Evolutionary conservation across 1,284 basidiomycete species (phyloP).

Genomic region (Fomes fomentarius): DNA sequence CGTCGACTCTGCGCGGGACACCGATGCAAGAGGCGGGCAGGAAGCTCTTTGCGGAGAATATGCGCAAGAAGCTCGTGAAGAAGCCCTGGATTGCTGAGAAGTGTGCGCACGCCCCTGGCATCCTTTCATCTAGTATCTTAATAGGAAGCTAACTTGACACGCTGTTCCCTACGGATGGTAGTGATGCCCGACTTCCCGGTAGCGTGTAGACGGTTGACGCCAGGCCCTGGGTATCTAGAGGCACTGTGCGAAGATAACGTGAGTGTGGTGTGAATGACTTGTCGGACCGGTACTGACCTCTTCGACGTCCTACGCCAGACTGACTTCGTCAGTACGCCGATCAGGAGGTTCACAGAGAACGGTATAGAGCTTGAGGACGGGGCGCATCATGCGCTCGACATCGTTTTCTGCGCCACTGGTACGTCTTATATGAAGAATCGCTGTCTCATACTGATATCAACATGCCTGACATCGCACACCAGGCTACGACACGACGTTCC

Average conservation of each 20-base stretch:
- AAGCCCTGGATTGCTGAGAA: constrained; percentile 64
- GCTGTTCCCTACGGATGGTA: constrained; percentile 23
- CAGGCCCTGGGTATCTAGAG: constrained; percentile 68
- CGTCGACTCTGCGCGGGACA: constrained; percentile 46
- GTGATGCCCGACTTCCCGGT: constrained; percentile 64
- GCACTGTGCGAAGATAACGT: constrained; percentile 65
- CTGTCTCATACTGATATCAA: no score
- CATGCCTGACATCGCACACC: no score
- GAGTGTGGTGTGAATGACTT: constrained; percentile 8
- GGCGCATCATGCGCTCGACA: constrained; percentile 54
- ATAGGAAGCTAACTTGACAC: neutral
- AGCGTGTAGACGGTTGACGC: constrained; percentile 61
- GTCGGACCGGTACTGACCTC: neutral
- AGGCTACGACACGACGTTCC: constrained; percentile 59
- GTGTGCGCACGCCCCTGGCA: constrained; percentile 61
- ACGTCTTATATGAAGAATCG: no score
- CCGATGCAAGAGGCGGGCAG: constrained; percentile 44
- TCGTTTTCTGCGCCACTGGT: constrained; percentile 45
- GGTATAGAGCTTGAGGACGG: constrained; percentile 63
- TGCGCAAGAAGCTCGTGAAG: constrained; percentile 52
- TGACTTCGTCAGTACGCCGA: constrained; percentile 53
- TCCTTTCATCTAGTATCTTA: constrained; percentile 54
- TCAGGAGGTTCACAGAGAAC: constrained; percentile 51
- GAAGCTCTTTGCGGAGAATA: constrained; percentile 45
- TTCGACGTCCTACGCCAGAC: constrained; percentile 38